These are phyloP conservation scores for Sungouiella thailandica DNA, from an alignment of 805 yeast species.

Conservation along the genomic window DNA sequence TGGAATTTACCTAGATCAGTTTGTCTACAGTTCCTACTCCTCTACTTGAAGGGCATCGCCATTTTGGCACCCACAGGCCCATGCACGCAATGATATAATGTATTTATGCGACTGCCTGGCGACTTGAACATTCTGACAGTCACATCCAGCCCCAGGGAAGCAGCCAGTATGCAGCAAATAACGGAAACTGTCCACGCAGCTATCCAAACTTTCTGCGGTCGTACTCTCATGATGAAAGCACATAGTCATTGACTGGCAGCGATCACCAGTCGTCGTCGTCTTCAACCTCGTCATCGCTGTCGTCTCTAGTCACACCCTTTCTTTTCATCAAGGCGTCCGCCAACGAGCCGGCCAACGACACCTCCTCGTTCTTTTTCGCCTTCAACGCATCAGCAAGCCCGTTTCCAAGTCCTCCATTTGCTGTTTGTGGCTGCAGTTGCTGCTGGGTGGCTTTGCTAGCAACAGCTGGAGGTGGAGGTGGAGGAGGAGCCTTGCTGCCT, in stretches of 20 bases:
- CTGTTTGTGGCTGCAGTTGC: conserved; percentile 11
- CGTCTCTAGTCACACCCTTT: conserved; percentile 57
- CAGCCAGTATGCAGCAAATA: too few relatives aligned
- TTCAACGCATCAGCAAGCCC: conserved; percentile 68
- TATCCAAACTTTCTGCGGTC: not conserved
- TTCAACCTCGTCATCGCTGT: conserved; percentile 66
- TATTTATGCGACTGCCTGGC: not conserved
- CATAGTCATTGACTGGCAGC: not conserved
- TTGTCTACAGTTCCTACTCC: too few relatives aligned
- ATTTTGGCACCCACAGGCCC: too few relatives aligned
- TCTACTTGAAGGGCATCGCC: too few relatives aligned
- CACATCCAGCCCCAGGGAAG: too few relatives aligned
- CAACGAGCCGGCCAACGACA: conserved; percentile 70
- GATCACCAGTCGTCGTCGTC: conserved; percentile 42
- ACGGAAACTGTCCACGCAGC: too few relatives aligned
- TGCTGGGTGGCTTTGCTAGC: not conserved
- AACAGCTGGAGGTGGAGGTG: conserved; percentile 33
- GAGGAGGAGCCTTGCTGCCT: conserved; percentile 21
- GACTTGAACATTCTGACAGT: too few relatives aligned
- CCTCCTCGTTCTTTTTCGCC: conserved; percentile 59
- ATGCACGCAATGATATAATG: not conserved
- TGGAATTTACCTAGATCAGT: too few relatives aligned
- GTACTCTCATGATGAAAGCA: not conserved
- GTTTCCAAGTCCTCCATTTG: conserved; percentile 33
- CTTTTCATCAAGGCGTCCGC: conserved; percentile 84